phyloP scores from a whole-genome alignment of 2,329 filamentous ascomycete genomes.

The Xylariomycetidae sp. region DNA sequence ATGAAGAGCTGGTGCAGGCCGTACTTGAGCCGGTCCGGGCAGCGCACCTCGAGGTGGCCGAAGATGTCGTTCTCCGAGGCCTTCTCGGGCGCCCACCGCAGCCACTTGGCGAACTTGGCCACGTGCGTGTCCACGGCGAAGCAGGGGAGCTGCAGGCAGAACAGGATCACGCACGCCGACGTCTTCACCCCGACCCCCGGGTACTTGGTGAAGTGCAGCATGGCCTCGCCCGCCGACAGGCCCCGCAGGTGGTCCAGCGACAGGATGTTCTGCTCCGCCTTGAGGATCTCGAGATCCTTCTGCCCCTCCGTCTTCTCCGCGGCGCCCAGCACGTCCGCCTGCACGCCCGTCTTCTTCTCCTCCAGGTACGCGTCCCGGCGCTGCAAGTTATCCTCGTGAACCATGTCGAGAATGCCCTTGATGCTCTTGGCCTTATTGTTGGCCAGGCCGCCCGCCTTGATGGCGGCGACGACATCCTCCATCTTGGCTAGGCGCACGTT shows the following conservation, averaged over 20 bases:
- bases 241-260: conserved; percentile 48
- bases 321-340: conserved; percentile 39
- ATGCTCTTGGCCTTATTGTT: conserved; percentile 68
- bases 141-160: conserved; percentile 47
- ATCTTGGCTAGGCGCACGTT: conserved; percentile 56
- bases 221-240: conserved; percentile 40
- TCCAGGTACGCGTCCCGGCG: conserved; percentile 39
- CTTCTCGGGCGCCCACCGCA: conserved; percentile 50
- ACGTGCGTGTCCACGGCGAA: conserved; percentile 58
- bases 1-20: conserved; percentile 52
- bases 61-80: conserved; percentile 44
- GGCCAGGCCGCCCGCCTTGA: conserved; percentile 66
- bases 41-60: conserved; percentile 46
- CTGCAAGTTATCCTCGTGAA: conserved; percentile 61
- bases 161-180: conserved; percentile 51
- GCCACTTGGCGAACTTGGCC: conserved; percentile 45
- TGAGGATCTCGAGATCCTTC: conserved; percentile 53
- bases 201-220: conserved; percentile 45
- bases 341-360: conserved; percentile 35
- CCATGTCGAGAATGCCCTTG: conserved; percentile 67
- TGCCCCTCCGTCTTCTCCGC: conserved; percentile 36
- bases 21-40: conserved; percentile 51
- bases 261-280: conserved; percentile 54
- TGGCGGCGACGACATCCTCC: conserved; percentile 61
- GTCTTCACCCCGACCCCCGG: conserved; percentile 55